Percentiles rank a stretch among this genome's conserved stretches.
phyloP scores from a whole-genome alignment of 768 basidiomycete species.

The Lactarius psammicola region DNA sequence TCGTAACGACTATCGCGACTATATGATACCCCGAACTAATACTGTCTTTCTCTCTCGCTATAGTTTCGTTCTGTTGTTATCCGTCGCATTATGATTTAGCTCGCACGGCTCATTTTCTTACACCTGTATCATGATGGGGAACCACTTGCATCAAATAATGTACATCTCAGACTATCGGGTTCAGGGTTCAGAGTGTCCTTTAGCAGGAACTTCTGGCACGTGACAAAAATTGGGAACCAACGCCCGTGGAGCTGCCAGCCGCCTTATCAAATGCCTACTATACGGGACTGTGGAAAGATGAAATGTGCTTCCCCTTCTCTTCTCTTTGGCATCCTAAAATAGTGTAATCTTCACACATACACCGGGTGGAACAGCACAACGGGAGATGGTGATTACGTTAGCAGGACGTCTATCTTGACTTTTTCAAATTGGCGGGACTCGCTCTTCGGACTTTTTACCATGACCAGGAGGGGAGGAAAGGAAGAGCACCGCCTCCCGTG shows the following conservation, averaged over 20 bases:
- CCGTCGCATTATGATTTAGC: background rate
- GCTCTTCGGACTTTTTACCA: background rate
- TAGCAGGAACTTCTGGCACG: background rate
- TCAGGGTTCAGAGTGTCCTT: too few species aligned
- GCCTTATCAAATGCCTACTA: too few species aligned
- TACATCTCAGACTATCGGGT: background rate
- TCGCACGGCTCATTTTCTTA: background rate
- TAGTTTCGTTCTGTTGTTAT: background rate
- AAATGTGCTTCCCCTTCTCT: too few species aligned
- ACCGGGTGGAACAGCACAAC: background rate
- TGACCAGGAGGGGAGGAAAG: too few species aligned
- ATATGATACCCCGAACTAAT: background rate
- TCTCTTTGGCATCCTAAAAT: background rate
- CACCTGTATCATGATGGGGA: background rate
- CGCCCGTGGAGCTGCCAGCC: too few species aligned
- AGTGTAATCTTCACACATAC: background rate
- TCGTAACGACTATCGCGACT: background rate
- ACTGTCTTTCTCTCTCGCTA: background rate
- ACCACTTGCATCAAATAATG: background rate
- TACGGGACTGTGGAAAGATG: too few species aligned
- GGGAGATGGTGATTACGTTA: too few species aligned
- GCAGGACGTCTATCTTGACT: background rate
- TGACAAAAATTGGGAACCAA: background rate
- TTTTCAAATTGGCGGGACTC: background rate
- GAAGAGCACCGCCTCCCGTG: too few species aligned